phyloP scores from a whole-genome alignment of 2,329 filamentous ascomycete genomes.

The Colletotrichum truncatum region DNA sequence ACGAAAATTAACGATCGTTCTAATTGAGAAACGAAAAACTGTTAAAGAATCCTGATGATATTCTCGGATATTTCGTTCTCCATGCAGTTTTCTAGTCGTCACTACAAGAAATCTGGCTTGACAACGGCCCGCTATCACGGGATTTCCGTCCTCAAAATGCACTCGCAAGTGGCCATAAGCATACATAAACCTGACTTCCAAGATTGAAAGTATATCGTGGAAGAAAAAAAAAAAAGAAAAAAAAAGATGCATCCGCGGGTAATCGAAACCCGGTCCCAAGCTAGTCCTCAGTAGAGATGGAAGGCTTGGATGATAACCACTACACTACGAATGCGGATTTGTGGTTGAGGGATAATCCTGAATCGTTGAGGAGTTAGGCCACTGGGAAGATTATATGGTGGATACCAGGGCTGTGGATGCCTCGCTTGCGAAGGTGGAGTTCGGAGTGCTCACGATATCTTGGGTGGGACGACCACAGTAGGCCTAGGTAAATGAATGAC shows the following conservation, averaged over 20 bases:
- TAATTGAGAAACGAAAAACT: no score
- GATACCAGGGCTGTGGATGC: background rate
- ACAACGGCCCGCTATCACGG: no score
- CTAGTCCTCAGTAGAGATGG: slow-evolving; percentile 6
- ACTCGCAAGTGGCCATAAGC: background rate
- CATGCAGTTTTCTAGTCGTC: no score
- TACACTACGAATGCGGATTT: slow-evolving; percentile 21
- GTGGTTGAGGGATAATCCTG: background rate
- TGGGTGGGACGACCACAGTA: background rate
- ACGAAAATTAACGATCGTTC: no score
- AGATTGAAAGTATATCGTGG: background rate
- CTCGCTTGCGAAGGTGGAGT: background rate
- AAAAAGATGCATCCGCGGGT: slow-evolving; percentile 12
- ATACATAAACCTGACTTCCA: background rate
- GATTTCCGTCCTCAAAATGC: no score
- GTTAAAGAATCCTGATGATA: no score
- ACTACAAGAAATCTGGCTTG: no score
- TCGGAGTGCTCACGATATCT: background rate
- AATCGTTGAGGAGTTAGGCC: background rate
- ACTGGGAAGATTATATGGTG: background rate
- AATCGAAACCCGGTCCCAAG: slow-evolving; percentile 27
- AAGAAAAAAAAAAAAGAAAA: background rate
- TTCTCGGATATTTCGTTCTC: no score
- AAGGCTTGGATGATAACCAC: slow-evolving; percentile 30
- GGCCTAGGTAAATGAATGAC: background rate